Conservation (phyloP, 768 basidiomycete species). For the Trametes cingulata region DNA sequence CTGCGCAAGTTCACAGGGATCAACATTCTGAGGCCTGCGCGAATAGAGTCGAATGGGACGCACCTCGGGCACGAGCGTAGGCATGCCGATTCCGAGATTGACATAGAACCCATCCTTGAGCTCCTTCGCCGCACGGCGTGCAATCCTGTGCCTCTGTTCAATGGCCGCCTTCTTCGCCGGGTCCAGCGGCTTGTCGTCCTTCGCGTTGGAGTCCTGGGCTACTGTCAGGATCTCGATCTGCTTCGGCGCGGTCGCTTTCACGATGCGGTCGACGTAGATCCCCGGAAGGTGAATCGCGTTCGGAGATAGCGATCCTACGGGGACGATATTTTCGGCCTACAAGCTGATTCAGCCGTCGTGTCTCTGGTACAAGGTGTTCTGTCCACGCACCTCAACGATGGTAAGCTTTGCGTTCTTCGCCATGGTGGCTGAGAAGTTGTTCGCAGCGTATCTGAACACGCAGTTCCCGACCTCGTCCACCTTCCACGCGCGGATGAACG, state of each 20-base stretch:
- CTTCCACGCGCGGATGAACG: constrained; percentile 89
- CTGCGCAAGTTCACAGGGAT: constrained; percentile 3
- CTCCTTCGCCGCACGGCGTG: constrained; percentile 85
- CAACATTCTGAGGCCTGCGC: neutral
- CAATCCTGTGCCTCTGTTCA: constrained; percentile 72
- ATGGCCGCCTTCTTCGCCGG: constrained; percentile 49
- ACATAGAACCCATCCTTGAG: constrained; percentile 87
- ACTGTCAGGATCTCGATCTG: constrained; percentile 75
- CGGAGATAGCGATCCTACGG: constrained; percentile 77
- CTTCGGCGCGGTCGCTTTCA: constrained; percentile 74
- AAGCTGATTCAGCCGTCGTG: neutral
- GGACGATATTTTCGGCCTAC: constrained; percentile 88
- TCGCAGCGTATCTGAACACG: constrained; percentile 85
- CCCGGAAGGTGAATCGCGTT: constrained; percentile 82
- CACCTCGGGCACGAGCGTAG: constrained; percentile 80
- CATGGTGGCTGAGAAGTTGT: constrained; percentile 88
- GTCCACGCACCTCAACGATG: constrained; percentile 70
- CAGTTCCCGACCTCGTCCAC: constrained; percentile 90
- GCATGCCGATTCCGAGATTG: constrained; percentile 90
- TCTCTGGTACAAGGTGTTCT: neutral
- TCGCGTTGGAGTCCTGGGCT: constrained; percentile 46
- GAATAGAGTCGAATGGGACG: neutral
- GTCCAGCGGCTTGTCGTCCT: constrained; percentile 28
- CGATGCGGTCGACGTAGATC: constrained; percentile 88
- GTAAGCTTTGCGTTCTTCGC: constrained; percentile 87